Conservation (phyloP, 352 stramenopile genomes). For the Globisporangium okanoganense region DNA sequence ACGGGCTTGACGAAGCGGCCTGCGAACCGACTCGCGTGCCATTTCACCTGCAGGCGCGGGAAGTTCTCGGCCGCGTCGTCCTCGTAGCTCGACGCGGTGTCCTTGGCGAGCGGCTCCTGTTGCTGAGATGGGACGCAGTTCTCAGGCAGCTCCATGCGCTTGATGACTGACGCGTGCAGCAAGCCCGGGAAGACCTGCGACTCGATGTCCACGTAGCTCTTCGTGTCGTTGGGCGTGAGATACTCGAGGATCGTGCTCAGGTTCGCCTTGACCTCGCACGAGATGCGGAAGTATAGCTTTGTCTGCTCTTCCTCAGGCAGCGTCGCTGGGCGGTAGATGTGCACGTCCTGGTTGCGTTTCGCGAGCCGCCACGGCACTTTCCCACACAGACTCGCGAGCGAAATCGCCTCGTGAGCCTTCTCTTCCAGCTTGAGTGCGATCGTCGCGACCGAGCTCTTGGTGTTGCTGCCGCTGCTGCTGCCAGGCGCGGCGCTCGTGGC, state of each 20-base stretch:
- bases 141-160: slow-evolving; percentile 64
- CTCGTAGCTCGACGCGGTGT: slow-evolving; percentile 37
- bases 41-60: slow-evolving; percentile 78
- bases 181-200: slow-evolving; percentile 77
- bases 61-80: slow-evolving; percentile 44
- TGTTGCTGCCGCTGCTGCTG: slow-evolving; percentile 13
- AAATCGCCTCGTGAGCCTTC: slow-evolving; percentile 65
- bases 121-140: slow-evolving; percentile 7
- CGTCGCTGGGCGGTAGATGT: slow-evolving; percentile 58
- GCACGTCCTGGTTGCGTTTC: slow-evolving; percentile 81
- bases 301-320: slow-evolving; percentile 36
- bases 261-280: slow-evolving; percentile 78
- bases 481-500: slow-evolving; percentile 23
- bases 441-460: slow-evolving; percentile 35
- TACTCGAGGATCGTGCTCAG: slow-evolving; percentile 81
- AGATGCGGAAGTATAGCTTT: slow-evolving; percentile 82
- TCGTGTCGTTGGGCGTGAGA: slow-evolving; percentile 58
- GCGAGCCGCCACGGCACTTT: slow-evolving; percentile 58
- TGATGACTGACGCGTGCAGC: slow-evolving; percentile 74
- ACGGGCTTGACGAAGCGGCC: slow-evolving; percentile 79
- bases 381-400: slow-evolving; percentile 51
- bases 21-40: slow-evolving; percentile 80
- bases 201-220: slow-evolving; percentile 78
- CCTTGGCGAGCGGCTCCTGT: slow-evolving; percentile 27
- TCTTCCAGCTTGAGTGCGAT: slow-evolving; percentile 68